Percentiles rank a stretch among this genome's conserved stretches.
Evolutionary conservation across 768 basidiomycete species (phyloP).

Genomic region (Megacollybia marginata): DNA sequence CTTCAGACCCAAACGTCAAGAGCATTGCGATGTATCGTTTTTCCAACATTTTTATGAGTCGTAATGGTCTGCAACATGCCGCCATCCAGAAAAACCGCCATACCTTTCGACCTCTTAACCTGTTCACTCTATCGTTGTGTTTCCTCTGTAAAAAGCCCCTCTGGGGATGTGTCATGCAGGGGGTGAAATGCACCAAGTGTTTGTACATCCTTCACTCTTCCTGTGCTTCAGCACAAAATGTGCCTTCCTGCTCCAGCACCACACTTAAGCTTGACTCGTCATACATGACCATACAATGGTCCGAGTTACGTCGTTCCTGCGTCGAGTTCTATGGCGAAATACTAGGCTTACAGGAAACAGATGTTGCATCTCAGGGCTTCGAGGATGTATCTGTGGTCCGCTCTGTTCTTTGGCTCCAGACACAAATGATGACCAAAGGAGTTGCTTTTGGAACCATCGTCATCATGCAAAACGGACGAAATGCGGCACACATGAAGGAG

Average conservation of each 20-base stretch:
- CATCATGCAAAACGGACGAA: conserved; percentile 30
- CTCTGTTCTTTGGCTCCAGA: conserved; percentile 57
- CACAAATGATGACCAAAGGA: conserved; percentile 62
- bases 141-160: conserved; percentile 59
- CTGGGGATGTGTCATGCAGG: conserved; percentile 66
- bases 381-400: conserved; percentile 66
- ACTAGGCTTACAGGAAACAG: conserved; percentile 32
- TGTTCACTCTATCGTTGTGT: conserved; percentile 73
- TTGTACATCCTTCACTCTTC: conserved; percentile 48
- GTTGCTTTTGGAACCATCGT: conserved; percentile 58
- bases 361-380: conserved; percentile 40
- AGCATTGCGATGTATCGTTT: conserved; percentile 59
- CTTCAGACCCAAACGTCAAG: conserved; percentile 37
- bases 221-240: conserved; percentile 30
- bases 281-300: conserved; percentile 45
- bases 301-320: conserved; percentile 50
- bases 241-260: conserved; percentile 32
- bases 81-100: conserved; percentile 32
- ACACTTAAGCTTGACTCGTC: conserved; percentile 29
- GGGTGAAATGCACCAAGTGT: conserved; percentile 56
- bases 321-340: conserved; percentile 41
- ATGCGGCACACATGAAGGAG: conserved; percentile 20
- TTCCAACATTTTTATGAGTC: conserved; percentile 35
- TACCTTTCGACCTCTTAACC: conserved; percentile 47
- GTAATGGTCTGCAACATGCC: conserved; percentile 14